Percentiles rank a stretch among this genome's conserved stretches.
Conservation (phyloP, 441 rosid genomes). For the Croton setiger region DNA sequence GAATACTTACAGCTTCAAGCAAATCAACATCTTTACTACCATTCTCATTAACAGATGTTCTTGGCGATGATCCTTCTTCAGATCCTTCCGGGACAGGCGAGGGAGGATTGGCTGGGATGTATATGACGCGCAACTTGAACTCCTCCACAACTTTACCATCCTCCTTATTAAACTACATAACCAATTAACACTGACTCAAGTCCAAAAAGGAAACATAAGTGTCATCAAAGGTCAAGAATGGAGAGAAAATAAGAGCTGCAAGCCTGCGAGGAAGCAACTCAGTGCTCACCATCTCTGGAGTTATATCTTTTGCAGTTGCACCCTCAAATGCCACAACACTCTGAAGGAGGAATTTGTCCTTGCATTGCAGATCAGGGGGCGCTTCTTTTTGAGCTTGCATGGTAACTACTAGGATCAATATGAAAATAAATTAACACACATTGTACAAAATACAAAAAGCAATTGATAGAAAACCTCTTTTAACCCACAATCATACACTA, state of each 20-base stretch:
- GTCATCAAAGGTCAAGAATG: neutral
- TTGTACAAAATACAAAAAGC: neutral
- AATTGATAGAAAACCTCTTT: neutral
- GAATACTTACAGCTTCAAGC: conserved; percentile 39
- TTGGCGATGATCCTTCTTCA: conserved; percentile 83
- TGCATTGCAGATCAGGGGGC: conserved; percentile 69
- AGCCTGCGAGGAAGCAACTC: neutral
- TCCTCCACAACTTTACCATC: conserved; percentile 71
- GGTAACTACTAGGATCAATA: conserved; percentile 44
- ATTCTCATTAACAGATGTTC: conserved; percentile 62
- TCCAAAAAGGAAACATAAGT: neutral
- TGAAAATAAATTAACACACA: conserved; percentile 11
- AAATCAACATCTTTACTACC: conserved; percentile 34
- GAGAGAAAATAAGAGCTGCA: neutral
- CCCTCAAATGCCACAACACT: conserved; percentile 49
- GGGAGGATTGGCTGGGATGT: conserved; percentile 79
- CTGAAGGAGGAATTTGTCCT: conserved; percentile 73
- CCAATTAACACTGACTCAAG: neutral
- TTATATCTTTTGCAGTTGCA: conserved; percentile 52
- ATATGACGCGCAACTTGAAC: conserved; percentile 70
- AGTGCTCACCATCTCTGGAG: conserved; percentile 52
- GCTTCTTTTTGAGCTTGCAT: conserved; percentile 87
- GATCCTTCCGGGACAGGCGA: conserved; percentile 87
- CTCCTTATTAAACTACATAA: conserved; percentile 66
- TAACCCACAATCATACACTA: neutral